A percentile compares a stretch with the other conserved stretches of the same genome.
These are phyloP conservation scores for Linnemannia hyalina DNA, from an alignment of 192 early-diverging fungal species.

Conservation along the genomic window DNA sequence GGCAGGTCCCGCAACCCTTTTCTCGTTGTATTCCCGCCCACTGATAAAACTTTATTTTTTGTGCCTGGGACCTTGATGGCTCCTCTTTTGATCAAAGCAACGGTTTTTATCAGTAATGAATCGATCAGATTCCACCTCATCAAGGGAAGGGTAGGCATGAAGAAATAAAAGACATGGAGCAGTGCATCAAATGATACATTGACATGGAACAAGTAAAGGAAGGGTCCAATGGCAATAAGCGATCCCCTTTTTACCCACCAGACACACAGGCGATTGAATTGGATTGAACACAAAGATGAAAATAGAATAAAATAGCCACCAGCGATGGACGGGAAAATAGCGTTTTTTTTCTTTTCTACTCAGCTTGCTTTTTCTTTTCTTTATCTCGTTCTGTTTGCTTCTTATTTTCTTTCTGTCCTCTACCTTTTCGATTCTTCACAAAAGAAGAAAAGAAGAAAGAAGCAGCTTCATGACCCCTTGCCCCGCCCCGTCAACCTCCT, in stretches of 20 bases:
- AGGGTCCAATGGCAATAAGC: no score
- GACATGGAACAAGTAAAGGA: no score
- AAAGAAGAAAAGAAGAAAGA: background rate
- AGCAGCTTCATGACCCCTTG: background rate
- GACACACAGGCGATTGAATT: no score
- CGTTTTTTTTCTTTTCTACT: background rate
- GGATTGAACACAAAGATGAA: no score
- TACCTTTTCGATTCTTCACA: background rate
- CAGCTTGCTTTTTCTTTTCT: background rate
- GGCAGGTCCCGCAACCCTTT: background rate
- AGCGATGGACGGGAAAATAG: no score
- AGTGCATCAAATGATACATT: no score
- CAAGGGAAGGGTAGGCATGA: background rate
- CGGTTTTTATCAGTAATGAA: background rate
- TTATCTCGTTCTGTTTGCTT: background rate
- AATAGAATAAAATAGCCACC: no score
- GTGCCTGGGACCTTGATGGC: background rate
- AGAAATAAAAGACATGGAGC: background rate
- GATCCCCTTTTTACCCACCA: no score
- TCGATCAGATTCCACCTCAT: background rate
- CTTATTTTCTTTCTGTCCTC: background rate
- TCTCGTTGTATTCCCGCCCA: background rate
- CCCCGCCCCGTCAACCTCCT: background rate
- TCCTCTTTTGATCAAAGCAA: background rate
- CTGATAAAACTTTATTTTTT: conserved; percentile 8